phyloP scores from a whole-genome alignment of 2,329 filamentous ascomycete species.

The Orbilia brochopaga region DNA sequence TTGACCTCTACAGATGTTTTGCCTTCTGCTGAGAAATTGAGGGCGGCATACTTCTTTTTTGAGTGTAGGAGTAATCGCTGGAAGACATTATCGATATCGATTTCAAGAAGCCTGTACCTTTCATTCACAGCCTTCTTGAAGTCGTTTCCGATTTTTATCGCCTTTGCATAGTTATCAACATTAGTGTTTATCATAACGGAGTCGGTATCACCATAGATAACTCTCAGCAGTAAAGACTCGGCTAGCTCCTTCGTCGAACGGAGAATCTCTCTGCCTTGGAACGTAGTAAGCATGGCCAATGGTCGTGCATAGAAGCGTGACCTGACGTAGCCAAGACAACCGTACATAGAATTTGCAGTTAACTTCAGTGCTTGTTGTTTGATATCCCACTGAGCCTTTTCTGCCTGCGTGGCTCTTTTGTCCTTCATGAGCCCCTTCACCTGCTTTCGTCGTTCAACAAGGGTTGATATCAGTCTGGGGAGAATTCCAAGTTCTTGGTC shows the following conservation, averaged over 20 bases:
- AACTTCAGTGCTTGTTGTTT: slow-evolving; percentile 96
- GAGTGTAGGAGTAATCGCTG: slow-evolving; percentile 89
- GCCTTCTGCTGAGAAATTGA: slow-evolving; percentile 90
- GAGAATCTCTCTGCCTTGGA: slow-evolving; percentile 96
- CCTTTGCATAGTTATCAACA: slow-evolving; percentile 88
- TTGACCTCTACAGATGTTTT: slow-evolving; percentile 98
- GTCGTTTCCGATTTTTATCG: slow-evolving; percentile 86
- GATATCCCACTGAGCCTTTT: slow-evolving; percentile 95
- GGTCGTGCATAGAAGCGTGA: slow-evolving; percentile 97
- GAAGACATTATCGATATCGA: slow-evolving; percentile 98
- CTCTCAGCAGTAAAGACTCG: slow-evolving; percentile 85
- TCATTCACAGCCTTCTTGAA: slow-evolving; percentile 97
- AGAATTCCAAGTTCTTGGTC: slow-evolving; percentile 83
- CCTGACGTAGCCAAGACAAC: slow-evolving; percentile 94
- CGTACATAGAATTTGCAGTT: slow-evolving; percentile 99
- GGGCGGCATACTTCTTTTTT: slow-evolving; percentile 99
- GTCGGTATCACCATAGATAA: slow-evolving; percentile 98
- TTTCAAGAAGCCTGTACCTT: slow-evolving; percentile 88
- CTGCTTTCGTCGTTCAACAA: slow-evolving; percentile 85
- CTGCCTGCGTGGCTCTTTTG: slow-evolving; percentile 80
- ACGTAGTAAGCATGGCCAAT: slow-evolving; percentile 92
- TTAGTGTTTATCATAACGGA: slow-evolving; percentile 99
- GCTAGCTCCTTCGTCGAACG: slow-evolving; percentile 94
- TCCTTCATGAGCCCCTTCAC: slow-evolving; percentile 98
- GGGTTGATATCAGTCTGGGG: slow-evolving; percentile 85